These are phyloP conservation scores for Phycomyces blakesleeanus DNA, from an alignment of 192 early-diverging fungal genomes.

Conservation along the genomic window DNA sequence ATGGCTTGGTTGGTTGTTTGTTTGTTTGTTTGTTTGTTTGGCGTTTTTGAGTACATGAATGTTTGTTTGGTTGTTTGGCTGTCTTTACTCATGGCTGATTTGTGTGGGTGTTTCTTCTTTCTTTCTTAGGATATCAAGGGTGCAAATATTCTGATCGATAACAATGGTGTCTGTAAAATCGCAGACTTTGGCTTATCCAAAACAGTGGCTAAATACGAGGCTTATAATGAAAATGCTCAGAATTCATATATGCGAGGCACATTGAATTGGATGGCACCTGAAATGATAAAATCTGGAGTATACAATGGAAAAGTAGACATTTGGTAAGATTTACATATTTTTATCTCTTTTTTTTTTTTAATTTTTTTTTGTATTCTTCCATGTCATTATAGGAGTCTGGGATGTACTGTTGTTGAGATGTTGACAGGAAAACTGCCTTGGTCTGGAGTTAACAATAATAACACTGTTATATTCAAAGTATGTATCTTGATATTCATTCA, in stretches of 20 bases:
- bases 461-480: constrained; percentile 49
- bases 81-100: no score
- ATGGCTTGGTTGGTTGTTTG: not conserved
- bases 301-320: constrained; percentile 93
- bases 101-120: no score
- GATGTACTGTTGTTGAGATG: constrained; percentile 93
- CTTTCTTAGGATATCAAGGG: constrained; percentile 67
- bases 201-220: constrained; percentile 38
- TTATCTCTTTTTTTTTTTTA: not conserved
- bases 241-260: constrained; percentile 56
- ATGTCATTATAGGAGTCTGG: constrained; percentile 53
- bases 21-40: not conserved
- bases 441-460: constrained; percentile 35
- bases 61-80: not conserved
- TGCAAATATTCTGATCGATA: constrained; percentile 75
- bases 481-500: no score
- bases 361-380: not conserved
- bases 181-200: constrained; percentile 96
- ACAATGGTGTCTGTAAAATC: constrained; percentile 84
- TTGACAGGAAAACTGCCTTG: constrained; percentile 81
- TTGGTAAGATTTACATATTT: constrained; percentile 55
- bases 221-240: not conserved
- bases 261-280: constrained; percentile 88
- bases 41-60: no score
- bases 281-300: constrained; percentile 72